These are phyloP conservation scores for Talaromyces funiculosus DNA, from an alignment of 2,329 filamentous ascomycete species.

Conservation along the genomic window DNA sequence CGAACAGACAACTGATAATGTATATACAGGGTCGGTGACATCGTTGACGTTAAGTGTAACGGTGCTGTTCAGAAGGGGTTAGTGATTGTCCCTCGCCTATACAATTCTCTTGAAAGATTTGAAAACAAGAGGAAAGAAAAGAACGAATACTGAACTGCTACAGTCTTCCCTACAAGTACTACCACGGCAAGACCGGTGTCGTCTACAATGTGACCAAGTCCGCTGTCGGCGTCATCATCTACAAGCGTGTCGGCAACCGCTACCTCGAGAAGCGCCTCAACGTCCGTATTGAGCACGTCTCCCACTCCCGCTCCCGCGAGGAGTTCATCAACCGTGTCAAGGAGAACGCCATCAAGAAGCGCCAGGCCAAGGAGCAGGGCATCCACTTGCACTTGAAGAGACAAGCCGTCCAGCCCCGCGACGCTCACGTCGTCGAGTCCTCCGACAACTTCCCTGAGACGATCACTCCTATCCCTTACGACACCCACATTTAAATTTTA, in stretches of 20 bases:
- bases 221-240: constrained; percentile 96
- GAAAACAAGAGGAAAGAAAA: neutral
- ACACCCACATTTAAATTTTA: constrained; percentile 83
- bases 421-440: constrained; percentile 70
- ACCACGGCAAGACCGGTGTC: constrained; percentile 98
- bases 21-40: constrained; percentile 76
- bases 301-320: constrained; percentile 88
- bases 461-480: constrained; percentile 86
- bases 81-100: constrained; percentile 38
- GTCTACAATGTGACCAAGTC: constrained; percentile 99
- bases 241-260: constrained; percentile 99
- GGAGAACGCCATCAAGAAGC: constrained; percentile 88
- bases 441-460: constrained; percentile 86
- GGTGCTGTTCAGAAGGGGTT: constrained; percentile 98
- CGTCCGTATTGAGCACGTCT: constrained; percentile 96
- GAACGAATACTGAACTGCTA: constrained; percentile 17
- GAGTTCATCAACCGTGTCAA: constrained; percentile 97
- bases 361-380: constrained; percentile 86
- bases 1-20: constrained; percentile 39
- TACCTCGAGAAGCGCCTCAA: constrained; percentile 99
- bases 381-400: constrained; percentile 89
- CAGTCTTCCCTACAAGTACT: constrained; percentile 98
- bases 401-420: constrained; percentile 72
- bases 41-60: constrained; percentile 98
- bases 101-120: neutral